A percentile compares a stretch with the other conserved stretches of the same genome.
These are phyloP conservation scores for Gentiana dahurica DNA, from an alignment of 257 asterid species.

Conservation along the genomic window DNA sequence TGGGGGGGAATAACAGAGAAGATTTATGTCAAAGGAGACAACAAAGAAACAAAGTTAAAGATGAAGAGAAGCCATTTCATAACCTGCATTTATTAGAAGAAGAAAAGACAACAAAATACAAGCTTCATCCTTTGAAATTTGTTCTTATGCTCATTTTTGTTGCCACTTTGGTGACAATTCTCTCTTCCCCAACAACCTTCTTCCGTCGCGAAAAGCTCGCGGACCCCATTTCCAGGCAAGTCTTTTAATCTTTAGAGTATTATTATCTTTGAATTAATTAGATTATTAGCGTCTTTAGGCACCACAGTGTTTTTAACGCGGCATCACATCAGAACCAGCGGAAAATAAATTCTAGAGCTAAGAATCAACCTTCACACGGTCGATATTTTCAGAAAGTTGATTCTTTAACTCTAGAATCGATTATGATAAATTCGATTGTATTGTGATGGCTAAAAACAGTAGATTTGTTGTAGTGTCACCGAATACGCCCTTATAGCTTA, in stretches of 20 bases:
- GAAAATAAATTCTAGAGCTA: background rate
- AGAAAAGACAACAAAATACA: constrained; percentile 41
- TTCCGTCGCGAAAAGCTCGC: constrained; percentile 30
- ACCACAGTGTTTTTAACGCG: no score
- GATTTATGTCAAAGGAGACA: constrained; percentile 26
- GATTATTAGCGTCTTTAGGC: no score
- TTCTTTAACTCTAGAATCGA: no score
- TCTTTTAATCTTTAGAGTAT: background rate
- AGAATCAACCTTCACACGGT: no score
- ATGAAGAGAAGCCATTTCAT: constrained; percentile 30
- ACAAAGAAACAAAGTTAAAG: constrained; percentile 41
- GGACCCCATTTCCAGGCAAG: constrained; percentile 36
- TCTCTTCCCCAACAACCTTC: constrained; percentile 33
- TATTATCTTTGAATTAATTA: no score
- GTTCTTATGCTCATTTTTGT: constrained; percentile 31
- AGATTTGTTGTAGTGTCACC: no score
- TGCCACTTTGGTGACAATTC: constrained; percentile 28
- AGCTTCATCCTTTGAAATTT: constrained; percentile 37
- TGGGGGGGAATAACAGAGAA: constrained; percentile 15
- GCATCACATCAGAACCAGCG: background rate
- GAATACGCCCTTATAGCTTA: no score
- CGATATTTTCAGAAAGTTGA: no score
- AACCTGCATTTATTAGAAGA: constrained; percentile 11
- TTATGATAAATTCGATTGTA: no score
- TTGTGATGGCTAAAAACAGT: no score